Base-by-base conservation (phyloP, 78 protist species). In the Planoprotostelium fungivorum region DNA sequence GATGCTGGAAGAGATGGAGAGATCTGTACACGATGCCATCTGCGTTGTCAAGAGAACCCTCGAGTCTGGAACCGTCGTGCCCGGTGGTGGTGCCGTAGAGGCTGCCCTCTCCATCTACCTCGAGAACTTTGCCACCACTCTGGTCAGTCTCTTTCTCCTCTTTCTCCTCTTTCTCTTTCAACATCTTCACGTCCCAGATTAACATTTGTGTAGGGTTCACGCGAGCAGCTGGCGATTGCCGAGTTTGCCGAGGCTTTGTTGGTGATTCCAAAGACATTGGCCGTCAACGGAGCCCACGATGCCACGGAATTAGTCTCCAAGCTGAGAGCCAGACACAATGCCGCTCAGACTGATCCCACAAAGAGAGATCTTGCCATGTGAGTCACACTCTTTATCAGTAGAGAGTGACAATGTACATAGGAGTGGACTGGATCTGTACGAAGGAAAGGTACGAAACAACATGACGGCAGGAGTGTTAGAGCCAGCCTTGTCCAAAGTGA, bases 81-180 rank as follows among this genome's bases (percentile, higher is more conserved):
- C 98, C 87, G 96, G 98, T 63, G 98, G 97, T 36, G 99, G 99
- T 34, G 97, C 99, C n/a, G 99, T 98, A 51, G 99, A 99, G 91
- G 39, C 99, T 1, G 99, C 99, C 31, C 99, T 99, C 37, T 91
- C 97, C 31, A 92, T 99, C 86, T 96, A 97, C 95, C 95, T 99
- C 39, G 99, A 99, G 91, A 89, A 94, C 89, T 96, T 91, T 39
- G 99, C 99, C 25, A 51, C 63, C 34, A 92, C 99, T 1, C 93
- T 98, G 28, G 94, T 88, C 10, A 84, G 88, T 28, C 38, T 34
- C 38, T 37, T 1, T 5, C 1, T 5, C 38, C 28, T 37, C 35
- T 9, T n/a, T n/a, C 31, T 23, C 23, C 83, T n/a, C n/a, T n/a
- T n/a, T n/a, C n/a, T n/a, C n/a, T n/a, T n/a, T n/a, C n/a, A n/a